A percentile compares a stretch with the other conserved stretches of the same genome.
These are phyloP conservation scores for Pyricularia sp. DNA, from an alignment of 2,329 filamentous ascomycete genomes.

Conservation along the genomic window DNA sequence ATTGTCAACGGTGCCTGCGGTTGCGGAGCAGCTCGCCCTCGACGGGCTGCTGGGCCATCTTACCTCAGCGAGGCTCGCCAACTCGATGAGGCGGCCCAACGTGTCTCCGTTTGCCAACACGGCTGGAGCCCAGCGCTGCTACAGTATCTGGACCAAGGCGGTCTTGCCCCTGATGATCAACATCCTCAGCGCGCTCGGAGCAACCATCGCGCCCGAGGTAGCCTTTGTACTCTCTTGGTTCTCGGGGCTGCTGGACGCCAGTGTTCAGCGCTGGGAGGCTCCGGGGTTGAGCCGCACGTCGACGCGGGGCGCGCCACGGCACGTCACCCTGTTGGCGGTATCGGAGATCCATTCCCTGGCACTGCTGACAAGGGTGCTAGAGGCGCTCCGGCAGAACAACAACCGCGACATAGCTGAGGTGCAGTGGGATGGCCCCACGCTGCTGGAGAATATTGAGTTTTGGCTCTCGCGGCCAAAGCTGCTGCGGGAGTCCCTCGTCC, in stretches of 20 bases:
- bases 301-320: constrained; percentile 39
- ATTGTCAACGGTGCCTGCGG: constrained; percentile 66
- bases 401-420: constrained; percentile 65
- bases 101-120: constrained; percentile 74
- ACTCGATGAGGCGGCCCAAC: constrained; percentile 60
- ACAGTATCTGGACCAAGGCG: constrained; percentile 82
- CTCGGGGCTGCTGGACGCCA: constrained; percentile 64
- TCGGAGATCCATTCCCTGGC: constrained; percentile 73
- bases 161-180: constrained; percentile 85
- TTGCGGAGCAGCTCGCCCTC: constrained; percentile 85
- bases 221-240: constrained; percentile 85
- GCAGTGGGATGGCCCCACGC: constrained; percentile 61
- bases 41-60: constrained; percentile 76
- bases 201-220: constrained; percentile 75
- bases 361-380: constrained; percentile 65
- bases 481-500: constrained; percentile 63
- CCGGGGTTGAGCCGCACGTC: constrained; percentile 39
- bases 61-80: constrained; percentile 68
- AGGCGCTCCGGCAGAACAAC: constrained; percentile 55
- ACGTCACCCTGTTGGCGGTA: constrained; percentile 63
- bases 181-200: constrained; percentile 71
- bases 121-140: constrained; percentile 61
- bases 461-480: constrained; percentile 62
- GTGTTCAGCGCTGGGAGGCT: constrained; percentile 62
- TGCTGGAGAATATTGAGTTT: constrained; percentile 77